Conservation (phyloP, 352 stramenopile species). For the Paralagenidium karlingii region DNA sequence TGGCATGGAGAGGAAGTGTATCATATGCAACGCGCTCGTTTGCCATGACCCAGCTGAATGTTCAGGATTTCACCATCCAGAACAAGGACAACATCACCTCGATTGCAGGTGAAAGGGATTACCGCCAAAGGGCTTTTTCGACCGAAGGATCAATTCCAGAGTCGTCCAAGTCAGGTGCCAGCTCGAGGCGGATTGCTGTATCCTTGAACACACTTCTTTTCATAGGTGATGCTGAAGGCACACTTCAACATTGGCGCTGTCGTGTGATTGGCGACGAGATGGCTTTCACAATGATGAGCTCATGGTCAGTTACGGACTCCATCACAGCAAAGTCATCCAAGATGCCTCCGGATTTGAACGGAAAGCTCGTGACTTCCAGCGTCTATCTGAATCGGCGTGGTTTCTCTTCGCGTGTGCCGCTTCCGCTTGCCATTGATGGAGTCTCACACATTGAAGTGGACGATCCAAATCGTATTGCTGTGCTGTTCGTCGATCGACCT, state of each 20-base stretch:
- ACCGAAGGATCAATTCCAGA: constrained; percentile 16
- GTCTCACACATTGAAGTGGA: constrained; percentile 74
- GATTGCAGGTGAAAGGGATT: constrained; percentile 65
- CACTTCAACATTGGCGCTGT: constrained; percentile 70
- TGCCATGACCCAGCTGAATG: constrained; percentile 28
- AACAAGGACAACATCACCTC: constrained; percentile 54
- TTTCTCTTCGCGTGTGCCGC: no score
- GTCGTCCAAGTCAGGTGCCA: constrained; percentile 5
- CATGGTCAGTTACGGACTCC: constrained; percentile 3
- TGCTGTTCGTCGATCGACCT: constrained; percentile 31
- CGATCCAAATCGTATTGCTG: constrained; percentile 68
- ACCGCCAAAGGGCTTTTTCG: constrained; percentile 66
- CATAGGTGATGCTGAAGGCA: constrained; percentile 34
- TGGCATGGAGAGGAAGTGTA: constrained; percentile 48
- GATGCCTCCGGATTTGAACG: no score
- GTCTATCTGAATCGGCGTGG: no score
- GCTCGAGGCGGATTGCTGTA: no score
- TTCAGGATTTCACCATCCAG: constrained; percentile 27
- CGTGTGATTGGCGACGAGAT: constrained; percentile 29
- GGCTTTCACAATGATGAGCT: constrained; percentile 67
- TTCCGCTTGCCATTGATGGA: constrained; percentile 8
- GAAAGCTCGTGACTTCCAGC: no score
- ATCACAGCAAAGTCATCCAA: background rate
- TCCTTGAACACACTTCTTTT: constrained; percentile 76
- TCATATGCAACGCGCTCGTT: constrained; percentile 20